Percentiles rank a stretch among this genome's conserved stretches.
phyloP scores from a whole-genome alignment of 805 yeast genomes.

The Lachancea cidri region DNA sequence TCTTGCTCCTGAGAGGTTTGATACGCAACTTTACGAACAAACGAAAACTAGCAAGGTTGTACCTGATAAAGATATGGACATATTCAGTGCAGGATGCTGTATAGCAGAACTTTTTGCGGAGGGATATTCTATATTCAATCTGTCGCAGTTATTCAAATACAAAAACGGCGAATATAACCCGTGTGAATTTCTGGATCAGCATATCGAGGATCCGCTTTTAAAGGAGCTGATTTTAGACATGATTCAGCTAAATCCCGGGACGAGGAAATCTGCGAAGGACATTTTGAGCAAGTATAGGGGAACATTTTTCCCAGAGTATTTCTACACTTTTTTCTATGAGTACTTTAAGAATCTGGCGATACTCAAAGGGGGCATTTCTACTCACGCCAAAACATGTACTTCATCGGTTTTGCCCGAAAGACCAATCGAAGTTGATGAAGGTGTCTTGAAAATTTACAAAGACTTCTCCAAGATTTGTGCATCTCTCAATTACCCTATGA shows the following conservation, averaged over 20 bases:
- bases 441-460: constrained; percentile 51
- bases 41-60: constrained; percentile 13
- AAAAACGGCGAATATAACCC: constrained; percentile 65
- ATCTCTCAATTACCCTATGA: constrained; percentile 17
- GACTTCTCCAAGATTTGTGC: constrained; percentile 45
- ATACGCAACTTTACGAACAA: constrained; percentile 17
- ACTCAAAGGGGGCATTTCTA: constrained; percentile 20
- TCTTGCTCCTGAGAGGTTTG: constrained; percentile 89
- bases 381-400: constrained; percentile 14
- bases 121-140: constrained; percentile 79
- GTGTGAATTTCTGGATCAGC: constrained; percentile 21
- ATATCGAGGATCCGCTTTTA: constrained; percentile 46
- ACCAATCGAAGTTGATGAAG: constrained; percentile 16
- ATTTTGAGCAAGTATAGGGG: constrained; percentile 48
- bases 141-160: constrained; percentile 83
- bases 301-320: constrained; percentile 58
- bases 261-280: constrained; percentile 51
- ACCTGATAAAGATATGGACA: constrained; percentile 66
- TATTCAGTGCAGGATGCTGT: constrained; percentile 79
- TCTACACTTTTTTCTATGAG: constrained; percentile 64
- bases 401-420: constrained; percentile 18
- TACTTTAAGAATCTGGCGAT: constrained; percentile 45
- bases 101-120: constrained; percentile 85
- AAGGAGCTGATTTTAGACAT: constrained; percentile 55
- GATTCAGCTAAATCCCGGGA: constrained; percentile 57